Conservation (phyloP, 169 alveolate genomes). For the Plasmodium sp. region DNA sequence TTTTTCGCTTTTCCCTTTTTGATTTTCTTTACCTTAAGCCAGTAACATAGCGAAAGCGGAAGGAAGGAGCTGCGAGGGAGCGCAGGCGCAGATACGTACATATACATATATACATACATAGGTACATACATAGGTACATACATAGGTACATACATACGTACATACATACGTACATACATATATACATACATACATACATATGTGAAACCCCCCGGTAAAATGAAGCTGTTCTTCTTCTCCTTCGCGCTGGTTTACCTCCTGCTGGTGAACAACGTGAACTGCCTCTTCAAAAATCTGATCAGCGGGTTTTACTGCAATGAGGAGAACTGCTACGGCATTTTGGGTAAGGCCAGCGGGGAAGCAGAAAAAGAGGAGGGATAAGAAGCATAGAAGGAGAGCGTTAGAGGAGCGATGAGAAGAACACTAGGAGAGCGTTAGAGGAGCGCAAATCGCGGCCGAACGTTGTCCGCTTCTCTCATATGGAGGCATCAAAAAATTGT, state of each 20-base stretch:
- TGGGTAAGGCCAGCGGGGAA: slow-evolving; percentile 7
- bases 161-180: too few species aligned
- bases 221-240: slow-evolving; percentile 14
- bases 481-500: too few species aligned
- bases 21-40: neutral
- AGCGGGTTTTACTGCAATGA: slow-evolving; percentile 41
- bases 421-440: too few species aligned
- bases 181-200: too few species aligned
- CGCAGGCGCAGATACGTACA: neutral
- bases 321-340: slow-evolving; percentile 42
- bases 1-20: neutral
- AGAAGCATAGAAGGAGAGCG: neutral
- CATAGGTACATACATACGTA: too few species aligned
- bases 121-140: too few species aligned
- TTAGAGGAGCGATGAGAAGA: neutral
- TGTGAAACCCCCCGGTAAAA: neutral
- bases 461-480: neutral
- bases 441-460: neutral
- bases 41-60: neutral
- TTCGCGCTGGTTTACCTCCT: slow-evolving; percentile 4
- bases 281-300: slow-evolving; percentile 27
- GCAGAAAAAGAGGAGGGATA: neutral
- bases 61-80: neutral
- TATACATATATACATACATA: neutral
- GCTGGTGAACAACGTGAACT: slow-evolving; percentile 35